These are phyloP conservation scores for Nakataea oryzae DNA, from an alignment of 2,329 filamentous ascomycete genomes.

Conservation along the genomic window DNA sequence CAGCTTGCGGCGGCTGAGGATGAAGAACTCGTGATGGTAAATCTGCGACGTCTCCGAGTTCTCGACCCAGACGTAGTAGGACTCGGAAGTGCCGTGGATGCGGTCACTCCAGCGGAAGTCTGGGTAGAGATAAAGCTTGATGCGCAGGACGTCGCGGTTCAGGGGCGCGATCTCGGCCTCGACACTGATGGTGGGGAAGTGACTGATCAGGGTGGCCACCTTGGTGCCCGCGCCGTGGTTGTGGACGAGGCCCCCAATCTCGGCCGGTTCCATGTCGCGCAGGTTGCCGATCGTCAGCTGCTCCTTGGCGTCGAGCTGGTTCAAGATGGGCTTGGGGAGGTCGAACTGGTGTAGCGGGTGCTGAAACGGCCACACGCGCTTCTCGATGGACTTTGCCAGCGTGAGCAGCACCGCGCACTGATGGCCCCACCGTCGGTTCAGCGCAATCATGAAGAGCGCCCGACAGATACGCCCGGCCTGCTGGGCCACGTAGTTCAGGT, in stretches of 20 bases:
- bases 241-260: conserved; percentile 85
- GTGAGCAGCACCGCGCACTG: conserved; percentile 87
- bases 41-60: conserved; percentile 97
- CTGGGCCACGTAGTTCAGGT: conserved; percentile 90
- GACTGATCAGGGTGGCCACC: conserved; percentile 71
- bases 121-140: conserved; percentile 74
- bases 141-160: conserved; percentile 88
- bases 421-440: conserved; percentile 91
- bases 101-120: conserved; percentile 94
- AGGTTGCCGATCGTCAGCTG: conserved; percentile 68
- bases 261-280: conserved; percentile 84
- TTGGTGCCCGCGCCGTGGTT: conserved; percentile 80
- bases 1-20: conserved; percentile 79
- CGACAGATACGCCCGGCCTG: conserved; percentile 91
- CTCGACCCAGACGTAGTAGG: conserved; percentile 98
- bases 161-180: conserved; percentile 92
- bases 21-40: conserved; percentile 96
- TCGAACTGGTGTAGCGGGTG: conserved; percentile 96
- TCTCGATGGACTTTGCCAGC: conserved; percentile 94
- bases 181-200: conserved; percentile 84
- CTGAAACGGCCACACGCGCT: conserved; percentile 87
- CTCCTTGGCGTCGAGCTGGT: conserved; percentile 75
- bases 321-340: conserved; percentile 69
- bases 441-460: conserved; percentile 91
- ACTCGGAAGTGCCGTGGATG: conserved; percentile 86